Evolutionary conservation across 169 alveolate genomes (phyloP), one percentile per base, ranked within the genome.

Genomic region (Plasmodium gallinaceum): DNA sequence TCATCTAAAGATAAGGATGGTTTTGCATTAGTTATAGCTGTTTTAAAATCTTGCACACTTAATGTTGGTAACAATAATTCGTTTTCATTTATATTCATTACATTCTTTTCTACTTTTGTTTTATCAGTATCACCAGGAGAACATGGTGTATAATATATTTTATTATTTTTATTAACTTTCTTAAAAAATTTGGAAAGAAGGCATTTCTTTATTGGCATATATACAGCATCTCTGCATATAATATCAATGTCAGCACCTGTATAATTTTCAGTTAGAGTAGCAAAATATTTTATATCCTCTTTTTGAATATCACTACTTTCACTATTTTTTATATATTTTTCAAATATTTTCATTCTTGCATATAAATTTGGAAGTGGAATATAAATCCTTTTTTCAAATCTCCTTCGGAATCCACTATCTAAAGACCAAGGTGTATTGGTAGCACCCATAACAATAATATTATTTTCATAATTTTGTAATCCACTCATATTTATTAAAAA

Each of bases 401-500:
- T 96, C 88, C 99, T 94, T 83, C 99, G 95, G 74, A 99, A 97
- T 39, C 99, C 99, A 57, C 99, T 95, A 73, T 98, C 99, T 72
- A 98, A 94, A 48, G 96, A 99, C 99, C 99, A 99, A 14, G 99
- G 99, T 12, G 96, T 86, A 80, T 96, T 96, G 58, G 97, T 90
- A 72, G 95, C 94, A 37, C 90, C 96, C 51, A 91, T 88, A 22
- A 89, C 94, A 60, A 95, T 75, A 58, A 88, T 93, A 72, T 88
- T 80, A 32, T 91, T 74, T 37, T 76, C 87, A 52, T 80, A 78
- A 58, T 73, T 88, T 39, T 52, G 75, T 52, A 91, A 66, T 75
- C 99, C 99, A 86, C 98, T 98, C 99, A 99, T 98, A 93, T 98
- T 99, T 42, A 98, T 99, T 61, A 99, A 95, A 90, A 99, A 98